A percentile compares a stretch with the other conserved stretches of the same genome.
These are phyloP conservation scores for Gomphus bonarii DNA, from an alignment of 1,284 basidiomycete genomes.

Conservation along the genomic window DNA sequence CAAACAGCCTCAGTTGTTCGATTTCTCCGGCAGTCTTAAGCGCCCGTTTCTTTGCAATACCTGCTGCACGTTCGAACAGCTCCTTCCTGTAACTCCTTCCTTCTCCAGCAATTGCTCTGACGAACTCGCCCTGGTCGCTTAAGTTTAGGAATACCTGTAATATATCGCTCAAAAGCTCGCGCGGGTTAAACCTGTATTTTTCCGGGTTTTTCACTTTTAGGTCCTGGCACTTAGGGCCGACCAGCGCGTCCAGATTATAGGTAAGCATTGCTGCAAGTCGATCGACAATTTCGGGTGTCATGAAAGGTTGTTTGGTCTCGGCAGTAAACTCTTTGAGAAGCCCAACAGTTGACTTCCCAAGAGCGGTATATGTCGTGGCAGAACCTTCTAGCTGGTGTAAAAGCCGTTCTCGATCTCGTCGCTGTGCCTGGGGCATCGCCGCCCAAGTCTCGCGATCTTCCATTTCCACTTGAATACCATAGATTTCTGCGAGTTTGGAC, in stretches of 20 bases:
- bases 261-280: slow-evolving; percentile 95
- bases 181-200: slow-evolving; percentile 86
- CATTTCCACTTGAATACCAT: slow-evolving; percentile 81
- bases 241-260: slow-evolving; percentile 87
- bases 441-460: slow-evolving; percentile 63
- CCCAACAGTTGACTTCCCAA: slow-evolving; percentile 83
- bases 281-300: slow-evolving; percentile 95
- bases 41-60: slow-evolving; percentile 53
- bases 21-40: slow-evolving; percentile 82
- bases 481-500: slow-evolving; percentile 81
- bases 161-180: slow-evolving; percentile 76
- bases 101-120: slow-evolving; percentile 85
- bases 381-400: slow-evolving; percentile 74
- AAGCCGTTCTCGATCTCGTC: slow-evolving; percentile 76
- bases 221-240: slow-evolving; percentile 77
- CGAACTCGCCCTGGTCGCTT: slow-evolving; percentile 70
- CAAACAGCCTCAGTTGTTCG: slow-evolving; percentile 61
- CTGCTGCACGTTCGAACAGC: slow-evolving; percentile 75
- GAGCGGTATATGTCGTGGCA: slow-evolving; percentile 77
- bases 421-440: slow-evolving; percentile 55
- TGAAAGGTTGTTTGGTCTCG: slow-evolving; percentile 87
- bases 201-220: slow-evolving; percentile 83
- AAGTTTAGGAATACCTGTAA: slow-evolving; percentile 90
- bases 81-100: slow-evolving; percentile 85
- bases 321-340: slow-evolving; percentile 89